These are phyloP conservation scores for Ballota nigra DNA, from an alignment of 257 asterid genomes.

Conservation along the genomic window DNA sequence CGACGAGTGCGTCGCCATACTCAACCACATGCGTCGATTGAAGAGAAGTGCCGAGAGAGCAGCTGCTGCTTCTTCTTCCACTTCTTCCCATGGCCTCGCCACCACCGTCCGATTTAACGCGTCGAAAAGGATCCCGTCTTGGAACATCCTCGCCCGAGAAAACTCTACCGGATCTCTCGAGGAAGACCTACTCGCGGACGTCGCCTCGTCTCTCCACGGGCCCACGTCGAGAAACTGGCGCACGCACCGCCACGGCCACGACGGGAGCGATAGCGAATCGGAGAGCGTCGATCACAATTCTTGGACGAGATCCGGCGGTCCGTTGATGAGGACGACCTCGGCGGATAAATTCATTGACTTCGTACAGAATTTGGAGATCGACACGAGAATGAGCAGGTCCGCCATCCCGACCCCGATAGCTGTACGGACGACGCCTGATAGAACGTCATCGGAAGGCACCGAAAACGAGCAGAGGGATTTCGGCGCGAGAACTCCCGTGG, in stretches of 20 bases:
- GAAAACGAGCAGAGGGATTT: slow-evolving; percentile 54
- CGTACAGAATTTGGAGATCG: slow-evolving; percentile 61
- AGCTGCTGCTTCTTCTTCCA: slow-evolving; percentile 45
- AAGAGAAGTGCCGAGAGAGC: slow-evolving; percentile 87
- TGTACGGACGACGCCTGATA: slow-evolving; percentile 30
- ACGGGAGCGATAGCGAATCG: slow-evolving; percentile 84
- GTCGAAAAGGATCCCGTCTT: slow-evolving; percentile 79
- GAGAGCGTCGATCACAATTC: slow-evolving; percentile 60
- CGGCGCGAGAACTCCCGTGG: slow-evolving; percentile 19
- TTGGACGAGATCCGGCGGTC: slow-evolving; percentile 98
- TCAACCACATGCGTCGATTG: slow-evolving; percentile 89
- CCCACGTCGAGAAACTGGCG: slow-evolving; percentile 38
- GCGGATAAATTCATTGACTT: slow-evolving; percentile 78
- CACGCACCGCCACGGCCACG: slow-evolving; percentile 38
- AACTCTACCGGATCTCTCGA: slow-evolving; percentile 91
- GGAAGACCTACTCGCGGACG: slow-evolving; percentile 59
- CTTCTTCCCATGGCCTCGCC: slow-evolving; percentile 47
- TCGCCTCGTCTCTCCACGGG: slow-evolving; percentile 38
- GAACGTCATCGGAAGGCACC: slow-evolving; percentile 40
- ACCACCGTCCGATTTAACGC: slow-evolving; percentile 59
- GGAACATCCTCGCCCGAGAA: slow-evolving; percentile 88
- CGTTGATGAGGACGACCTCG: slow-evolving; percentile 92
- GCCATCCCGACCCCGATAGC: slow-evolving; percentile 16
- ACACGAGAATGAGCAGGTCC: slow-evolving; percentile 34
- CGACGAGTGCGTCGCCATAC: slow-evolving; percentile 81